Conservation (phyloP, 2,329 filamentous ascomycete species). For the Clarireedia paspali region DNA sequence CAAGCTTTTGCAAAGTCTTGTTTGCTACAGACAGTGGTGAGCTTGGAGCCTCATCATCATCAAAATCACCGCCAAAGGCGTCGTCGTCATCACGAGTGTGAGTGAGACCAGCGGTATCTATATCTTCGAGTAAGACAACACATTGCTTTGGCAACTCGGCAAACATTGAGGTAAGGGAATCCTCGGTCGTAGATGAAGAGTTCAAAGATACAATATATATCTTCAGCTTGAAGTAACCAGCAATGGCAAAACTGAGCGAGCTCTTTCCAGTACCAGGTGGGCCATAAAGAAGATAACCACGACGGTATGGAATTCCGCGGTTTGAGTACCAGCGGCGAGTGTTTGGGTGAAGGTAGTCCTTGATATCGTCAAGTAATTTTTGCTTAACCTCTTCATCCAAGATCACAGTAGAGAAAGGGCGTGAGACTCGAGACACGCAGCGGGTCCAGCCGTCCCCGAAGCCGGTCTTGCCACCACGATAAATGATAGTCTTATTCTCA, state of each 20-base stretch:
- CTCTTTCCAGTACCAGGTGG: constrained; percentile 77
- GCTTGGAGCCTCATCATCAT: neutral
- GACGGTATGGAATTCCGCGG: constrained; percentile 75
- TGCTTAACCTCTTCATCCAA: constrained; percentile 53
- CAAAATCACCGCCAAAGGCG: constrained; percentile 7
- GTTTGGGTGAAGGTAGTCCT: constrained; percentile 53
- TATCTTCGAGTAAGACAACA: constrained; percentile 68
- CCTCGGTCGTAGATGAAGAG: constrained; percentile 54
- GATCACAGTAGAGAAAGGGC: constrained; percentile 59
- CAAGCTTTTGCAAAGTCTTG: neutral
- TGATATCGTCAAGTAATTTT: constrained; percentile 51
- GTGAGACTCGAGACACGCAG: constrained; percentile 49
- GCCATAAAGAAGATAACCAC: constrained; percentile 76
- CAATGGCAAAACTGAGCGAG: constrained; percentile 61
- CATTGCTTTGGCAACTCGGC: constrained; percentile 60
- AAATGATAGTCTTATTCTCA: constrained; percentile 56
- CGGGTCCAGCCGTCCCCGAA: constrained; percentile 46
- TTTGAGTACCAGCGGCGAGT: constrained; percentile 75
- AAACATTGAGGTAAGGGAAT: constrained; percentile 57
- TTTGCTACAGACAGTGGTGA: neutral
- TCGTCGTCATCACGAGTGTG: constrained; percentile 31
- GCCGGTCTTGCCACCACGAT: constrained; percentile 44
- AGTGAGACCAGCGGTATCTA: constrained; percentile 65
- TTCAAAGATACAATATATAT: constrained; percentile 58
- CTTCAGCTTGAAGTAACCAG: constrained; percentile 60